Evolutionary conservation across 2,329 filamentous ascomycete genomes (phyloP).

Genomic region (Venturiaceae sp.): DNA sequence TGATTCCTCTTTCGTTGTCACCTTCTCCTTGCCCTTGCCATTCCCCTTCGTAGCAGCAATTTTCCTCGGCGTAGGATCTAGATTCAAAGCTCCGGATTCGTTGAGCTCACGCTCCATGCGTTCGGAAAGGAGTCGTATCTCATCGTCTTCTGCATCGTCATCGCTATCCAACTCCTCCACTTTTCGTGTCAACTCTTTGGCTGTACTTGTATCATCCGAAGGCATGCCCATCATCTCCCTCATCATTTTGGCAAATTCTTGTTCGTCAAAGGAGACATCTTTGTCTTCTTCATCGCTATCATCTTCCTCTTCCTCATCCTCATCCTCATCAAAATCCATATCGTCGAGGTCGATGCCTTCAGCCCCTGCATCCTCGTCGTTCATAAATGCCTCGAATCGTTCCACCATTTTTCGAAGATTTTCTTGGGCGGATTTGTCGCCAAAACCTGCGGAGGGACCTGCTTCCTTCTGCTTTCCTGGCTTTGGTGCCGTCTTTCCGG

Average conservation of each 20-base stretch:
- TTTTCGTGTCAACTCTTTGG: background rate
- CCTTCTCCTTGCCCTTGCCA: constrained; percentile 5
- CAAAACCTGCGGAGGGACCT: constrained; percentile 31
- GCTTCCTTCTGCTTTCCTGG: background rate
- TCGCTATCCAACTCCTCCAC: constrained; percentile 24
- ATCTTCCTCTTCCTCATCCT: constrained; percentile 37
- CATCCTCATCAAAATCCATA: constrained; percentile 56
- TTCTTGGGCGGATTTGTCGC: constrained; percentile 57
- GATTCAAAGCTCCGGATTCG: constrained; percentile 53
- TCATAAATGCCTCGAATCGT: constrained; percentile 85
- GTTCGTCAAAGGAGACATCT: constrained; percentile 72
- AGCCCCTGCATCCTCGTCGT: constrained; percentile 70
- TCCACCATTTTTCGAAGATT: constrained; percentile 86
- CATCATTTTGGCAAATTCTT: constrained; percentile 81
- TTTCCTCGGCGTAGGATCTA: constrained; percentile 18
- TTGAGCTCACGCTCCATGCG: constrained; percentile 67
- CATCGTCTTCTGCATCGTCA: constrained; percentile 41
- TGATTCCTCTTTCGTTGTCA: background rate
- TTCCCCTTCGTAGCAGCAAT: background rate
- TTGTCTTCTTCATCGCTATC: constrained; percentile 56
- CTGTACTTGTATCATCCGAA: constrained; percentile 8
- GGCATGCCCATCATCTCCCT: constrained; percentile 77
- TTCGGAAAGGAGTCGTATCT: constrained; percentile 55
- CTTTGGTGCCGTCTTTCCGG: constrained; percentile 25
- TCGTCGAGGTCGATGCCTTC: constrained; percentile 64